Evolutionary conservation across 768 basidiomycete species (phyloP), one percentile per base, ranked within the genome.

Genomic region (Rhizopogon vinicolor): DNA sequence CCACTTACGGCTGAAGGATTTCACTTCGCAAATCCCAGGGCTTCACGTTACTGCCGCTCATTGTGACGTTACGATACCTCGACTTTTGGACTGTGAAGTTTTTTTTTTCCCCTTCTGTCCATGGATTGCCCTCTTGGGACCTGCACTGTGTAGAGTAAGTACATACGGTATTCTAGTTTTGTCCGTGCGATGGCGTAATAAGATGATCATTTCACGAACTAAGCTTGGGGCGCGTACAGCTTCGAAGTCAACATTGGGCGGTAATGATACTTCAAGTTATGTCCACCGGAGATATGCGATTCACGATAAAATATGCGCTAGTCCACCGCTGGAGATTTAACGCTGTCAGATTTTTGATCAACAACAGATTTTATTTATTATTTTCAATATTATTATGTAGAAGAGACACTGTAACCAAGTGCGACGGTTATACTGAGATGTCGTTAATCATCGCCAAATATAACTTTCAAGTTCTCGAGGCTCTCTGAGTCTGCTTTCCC

Each of bases 381-480:
- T n/a, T n/a, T n/a, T n/a, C n/a, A n/a, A n/a, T n/a, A n/a, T n/a
- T n/a, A n/a, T n/a, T n/a, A n/a, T n/a, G n/a, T n/a, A n/a, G n/a
- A n/a, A n/a, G n/a, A n/a, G 31, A 33, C 7, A 9, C 31, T 31
- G 18, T n/a, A 16, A 18, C 12, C 9, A 29, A 8, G 29, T 18
- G 44, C n/a, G n/a, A 5, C 1, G 29, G 12, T 18, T 33, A 19
- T 19, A 33, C 18, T 31, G 31, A 19, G 18, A 18, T 33, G 12
- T 46, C 7, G 22, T 19, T 58, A 48, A 28, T 64, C 52, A 42
- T 82, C 78, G 18, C 80, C 88, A 61, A 89, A 88, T 80, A 89
- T 91, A 52, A 87, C 82, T 65, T 87, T 88, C 41, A 94, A 72
- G 64, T 94, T 92, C 63, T 91, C 85, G 6, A 93, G 70, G 57